Evolutionary conservation across 2,329 filamentous ascomycete species (phyloP), one percentile per base, ranked within the genome.

Genomic region (Escovopsis weberi): DNA sequence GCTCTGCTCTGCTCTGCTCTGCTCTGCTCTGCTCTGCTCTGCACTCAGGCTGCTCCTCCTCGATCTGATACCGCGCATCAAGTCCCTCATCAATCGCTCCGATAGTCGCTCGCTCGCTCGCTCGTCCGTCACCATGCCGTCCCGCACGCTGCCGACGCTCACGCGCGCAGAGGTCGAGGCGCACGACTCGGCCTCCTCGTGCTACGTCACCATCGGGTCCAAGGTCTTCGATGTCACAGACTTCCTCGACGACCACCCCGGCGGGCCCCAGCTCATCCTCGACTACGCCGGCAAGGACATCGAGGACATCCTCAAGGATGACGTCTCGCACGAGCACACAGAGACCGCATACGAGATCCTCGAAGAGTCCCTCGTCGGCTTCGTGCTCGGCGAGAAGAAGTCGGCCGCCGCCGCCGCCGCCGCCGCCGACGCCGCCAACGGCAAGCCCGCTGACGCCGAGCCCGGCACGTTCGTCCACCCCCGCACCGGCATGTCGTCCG

Each of bases 311-410:
- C 69, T 98, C 63, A 78, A 82, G 57, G 88, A 98, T 56, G 72
- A 80, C 47, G 66, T 75, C 37, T 95, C 88, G 32, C 91, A 98
- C 58, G 66, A 70, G 37, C 91, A 98, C 61, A 86, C 83, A 39
- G 88, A 96, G 47, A 74, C 87, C 2, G 91, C 91, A n/a, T 98
- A 95, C 63, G 89, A 96, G 54, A 83, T 96, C 12, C 71, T 98
- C 26, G 85, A 94, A 38, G 91, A 96, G 35, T 82, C 77, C 38
- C 72, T 89, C 12, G 71, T 96, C 46, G 91, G 86, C 12, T 94
- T 93, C 55, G 67, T 95, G 32, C 70, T 72, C 5, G 73, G 73
- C 2, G 70, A 79, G 33, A 71, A 76, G 47, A n/a, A n/a, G n/a
- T n/a, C n/a, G n/a, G n/a, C n/a, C n/a, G n/a, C n/a, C n/a, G n/a